phyloP scores from a whole-genome alignment of 2,329 filamentous ascomycete species.

The Nigrospora osmanthi region DNA sequence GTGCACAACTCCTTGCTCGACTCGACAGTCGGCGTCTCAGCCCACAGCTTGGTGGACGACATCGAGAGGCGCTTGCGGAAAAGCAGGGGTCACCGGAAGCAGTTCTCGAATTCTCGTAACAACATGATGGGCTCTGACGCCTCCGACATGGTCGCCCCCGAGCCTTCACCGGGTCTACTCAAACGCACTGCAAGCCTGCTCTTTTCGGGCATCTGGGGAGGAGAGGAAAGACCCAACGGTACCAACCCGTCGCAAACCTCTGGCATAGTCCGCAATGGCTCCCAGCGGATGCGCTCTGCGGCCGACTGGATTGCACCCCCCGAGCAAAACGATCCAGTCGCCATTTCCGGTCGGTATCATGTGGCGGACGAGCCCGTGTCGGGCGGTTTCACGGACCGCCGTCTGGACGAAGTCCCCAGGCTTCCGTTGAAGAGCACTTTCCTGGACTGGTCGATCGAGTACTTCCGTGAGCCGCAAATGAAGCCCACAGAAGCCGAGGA shows the following conservation, averaged over 20 bases:
- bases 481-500: constrained; percentile 92
- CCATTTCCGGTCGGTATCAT: constrained; percentile 63
- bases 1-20: constrained; percentile 71
- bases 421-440: constrained; percentile 79
- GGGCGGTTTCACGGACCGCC: constrained; percentile 60
- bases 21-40: constrained; percentile 65
- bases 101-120: constrained; percentile 34
- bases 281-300: constrained; percentile 30
- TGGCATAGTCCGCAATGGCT: constrained; percentile 25
- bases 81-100: constrained; percentile 32
- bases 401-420: constrained; percentile 47
- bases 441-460: constrained; percentile 92
- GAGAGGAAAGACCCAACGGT: constrained; percentile 33
- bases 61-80: constrained; percentile 47
- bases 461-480: constrained; percentile 98
- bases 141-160: constrained; percentile 28
- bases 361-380: constrained; percentile 73
- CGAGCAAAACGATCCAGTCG: constrained; percentile 65
- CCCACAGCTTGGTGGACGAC: constrained; percentile 68
- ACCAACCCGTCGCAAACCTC: constrained; percentile 17
- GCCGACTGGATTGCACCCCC: constrained; percentile 48
- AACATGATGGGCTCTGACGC: constrained; percentile 29
- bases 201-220: constrained; percentile 44
- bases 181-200: constrained; percentile 58
- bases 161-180: constrained; percentile 49